Percentiles rank a stretch among this genome's conserved stretches.
phyloP scores from a whole-genome alignment of 345 rosid genomes.

The Passiflora organensis region DNA sequence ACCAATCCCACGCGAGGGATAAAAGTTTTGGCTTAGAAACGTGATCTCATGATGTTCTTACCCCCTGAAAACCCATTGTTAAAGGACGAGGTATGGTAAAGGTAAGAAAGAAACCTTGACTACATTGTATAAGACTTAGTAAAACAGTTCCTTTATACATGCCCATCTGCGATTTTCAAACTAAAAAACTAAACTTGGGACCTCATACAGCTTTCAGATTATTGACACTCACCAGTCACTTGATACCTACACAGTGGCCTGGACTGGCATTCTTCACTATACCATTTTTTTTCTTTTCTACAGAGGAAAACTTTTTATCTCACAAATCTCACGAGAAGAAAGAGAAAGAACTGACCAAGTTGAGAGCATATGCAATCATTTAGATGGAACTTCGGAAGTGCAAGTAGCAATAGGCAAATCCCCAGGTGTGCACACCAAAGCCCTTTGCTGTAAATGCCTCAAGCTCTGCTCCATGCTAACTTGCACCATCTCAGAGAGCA shows the following conservation, averaged over 20 bases:
- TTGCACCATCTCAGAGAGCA: constrained; percentile 97
- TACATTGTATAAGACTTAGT: constrained; percentile 13
- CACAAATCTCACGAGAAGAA: constrained; percentile 12
- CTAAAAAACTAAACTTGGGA: constrained; percentile 20
- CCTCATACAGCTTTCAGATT: constrained; percentile 16
- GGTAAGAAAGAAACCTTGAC: constrained; percentile 12
- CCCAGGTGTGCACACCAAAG: constrained; percentile 63
- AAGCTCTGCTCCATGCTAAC: constrained; percentile 98
- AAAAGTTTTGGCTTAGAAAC: neutral
- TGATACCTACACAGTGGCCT: constrained; percentile 58
- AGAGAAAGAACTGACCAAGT: neutral
- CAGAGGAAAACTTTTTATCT: constrained; percentile 22
- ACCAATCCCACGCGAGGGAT: too few species aligned
- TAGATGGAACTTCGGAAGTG: constrained; percentile 48
- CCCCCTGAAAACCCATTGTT: too few species aligned
- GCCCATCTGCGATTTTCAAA: constrained; percentile 6
- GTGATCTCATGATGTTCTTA: too few species aligned
- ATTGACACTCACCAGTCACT: constrained; percentile 65
- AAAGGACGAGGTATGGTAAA: neutral
- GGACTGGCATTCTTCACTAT: constrained; percentile 65
- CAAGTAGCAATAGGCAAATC: constrained; percentile 51
- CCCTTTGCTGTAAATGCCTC: constrained; percentile 91
- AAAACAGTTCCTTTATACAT: constrained; percentile 39
- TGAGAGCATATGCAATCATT: constrained; percentile 23
- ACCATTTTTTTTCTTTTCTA: constrained; percentile 15